Evolutionary conservation across 2,329 filamentous ascomycete genomes (phyloP), one percentile per base, ranked within the genome.

Genomic region (Elsinoe ampelina): DNA sequence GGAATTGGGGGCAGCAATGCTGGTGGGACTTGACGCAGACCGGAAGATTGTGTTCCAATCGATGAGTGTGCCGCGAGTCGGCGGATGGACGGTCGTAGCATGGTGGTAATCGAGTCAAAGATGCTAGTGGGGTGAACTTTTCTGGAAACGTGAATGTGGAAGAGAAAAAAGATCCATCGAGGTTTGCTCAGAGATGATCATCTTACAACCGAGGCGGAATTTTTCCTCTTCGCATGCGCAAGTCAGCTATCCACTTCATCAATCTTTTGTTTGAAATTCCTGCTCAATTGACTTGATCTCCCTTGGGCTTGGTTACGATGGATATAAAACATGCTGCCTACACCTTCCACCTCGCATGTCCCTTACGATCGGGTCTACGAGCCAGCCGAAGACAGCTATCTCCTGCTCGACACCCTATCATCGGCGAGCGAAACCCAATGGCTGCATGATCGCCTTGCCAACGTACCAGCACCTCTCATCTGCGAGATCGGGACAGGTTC

Each of bases 321-420:
- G 41, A n/a, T 5, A 11, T 12, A 7, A 5, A 22, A 5, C 30
- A 95, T 96, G 91, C 82, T 98, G 26, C 91, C 92, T 8, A 98
- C 93, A 1, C 93, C 93, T 12, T 88, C 89, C 58, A 98, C 93
- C 2, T 87, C 87, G 19, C 93, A 98, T 73, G 88, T 97, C 59
- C 82, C 86, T 56, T 95, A 91, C 72, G 82, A 88, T 70, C 83
- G 86, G 57, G 85, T 97, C 63, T 98, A 98, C 73, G 91, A 96
- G 68, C 93, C 93, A 35, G 86, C 92, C 10, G 93, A 98, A 72
- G 93, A 98, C 74, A 96, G 91, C 4, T 98, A 89, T 68, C 81
- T 98, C 43, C 80, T 98, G 50, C 82, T 98, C 30, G 92, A 98
- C 73, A 95, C 91, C 0, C 80, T 98, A 43, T 92, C 91, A 0